Base-by-base conservation (phyloP, 2,329 filamentous ascomycete genomes). In the Akanthomyces lecanii region DNA sequence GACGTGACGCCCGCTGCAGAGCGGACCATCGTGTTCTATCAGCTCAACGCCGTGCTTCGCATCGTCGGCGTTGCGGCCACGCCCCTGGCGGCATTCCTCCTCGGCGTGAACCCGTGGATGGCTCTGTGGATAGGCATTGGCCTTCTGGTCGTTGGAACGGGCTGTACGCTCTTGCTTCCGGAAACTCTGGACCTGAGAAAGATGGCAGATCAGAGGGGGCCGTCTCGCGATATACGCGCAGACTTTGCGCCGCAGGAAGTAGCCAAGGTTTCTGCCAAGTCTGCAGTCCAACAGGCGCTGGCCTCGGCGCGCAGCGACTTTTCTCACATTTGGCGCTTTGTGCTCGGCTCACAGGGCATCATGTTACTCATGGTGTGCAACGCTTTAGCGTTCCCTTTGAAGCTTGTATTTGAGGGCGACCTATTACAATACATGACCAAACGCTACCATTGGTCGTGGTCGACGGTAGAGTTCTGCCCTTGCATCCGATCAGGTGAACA, bases 381-480 rank as follows among this genome's bases (percentile, higher is more conserved):
- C 18, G 69, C 69, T 0, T 33, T 69, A n/a, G 69, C 63, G n/a
- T 66, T 63, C 10, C 69, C 72, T 0, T 65, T 78, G 18, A 68
- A 69, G 1, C 69, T 77, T 16, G 70, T 72, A 10, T 61, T 76
- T 5, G 47, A 72, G 0, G 70, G 73, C 28, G 74, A 75, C 25
- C 64, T 83, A 6, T 67, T 85, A 2, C 84, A 86, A 67, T 85
- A 85, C 67, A 75, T 81, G 61, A 80, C 79, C 1, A 80, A 78
- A 54, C 76, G 82, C 6, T 85, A 82, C 68, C 58, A 71, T 36
- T 80, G 82, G 76, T 76, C 75, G 8, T 81, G 80, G 78, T 77
- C 75, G 47, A 73, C 73, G 61, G 77, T 78, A 65, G 61, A 71
- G 18, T 25, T 11, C 12, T 40, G 33, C 10, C n/a, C 33, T 10